Evolutionary conservation across 2,329 filamentous ascomycete genomes (phyloP).

Genomic region (Xylaria sp.): DNA sequence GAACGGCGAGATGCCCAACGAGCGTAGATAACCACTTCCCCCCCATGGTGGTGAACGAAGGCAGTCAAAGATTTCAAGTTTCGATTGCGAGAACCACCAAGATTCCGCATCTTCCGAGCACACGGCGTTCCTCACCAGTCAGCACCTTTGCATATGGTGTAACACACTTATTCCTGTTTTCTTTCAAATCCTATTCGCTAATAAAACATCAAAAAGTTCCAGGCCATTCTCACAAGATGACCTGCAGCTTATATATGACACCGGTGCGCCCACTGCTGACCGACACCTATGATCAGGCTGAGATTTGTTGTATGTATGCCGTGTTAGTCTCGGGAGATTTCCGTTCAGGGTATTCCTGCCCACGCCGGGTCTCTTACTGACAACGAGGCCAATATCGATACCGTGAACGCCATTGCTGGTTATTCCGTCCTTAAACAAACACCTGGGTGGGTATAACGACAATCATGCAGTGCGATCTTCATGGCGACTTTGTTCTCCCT

Average conservation of each 20-base stretch:
- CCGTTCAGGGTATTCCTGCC: neutral
- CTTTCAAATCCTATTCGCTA: conserved; percentile 12
- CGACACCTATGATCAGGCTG: neutral
- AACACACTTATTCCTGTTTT: conserved; percentile 7
- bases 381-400: conserved; percentile 3
- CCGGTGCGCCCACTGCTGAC: neutral
- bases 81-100: neutral
- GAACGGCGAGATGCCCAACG: neutral
- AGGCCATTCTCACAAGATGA: conserved; percentile 10
- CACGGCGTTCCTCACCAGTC: neutral
- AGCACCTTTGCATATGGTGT: conserved; percentile 21
- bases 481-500: neutral
- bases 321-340: neutral
- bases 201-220: conserved; percentile 3
- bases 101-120: neutral
- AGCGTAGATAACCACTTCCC: neutral
- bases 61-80: neutral
- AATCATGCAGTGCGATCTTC: conserved; percentile 2
- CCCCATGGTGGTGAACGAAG: neutral
- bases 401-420: neutral
- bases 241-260: conserved; percentile 12
- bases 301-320: neutral
- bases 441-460: neutral
- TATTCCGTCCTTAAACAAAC: neutral
- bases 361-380: neutral